Conservation (phyloP, 1,139 yeast species). For the Zygoascus hellenicus region DNA sequence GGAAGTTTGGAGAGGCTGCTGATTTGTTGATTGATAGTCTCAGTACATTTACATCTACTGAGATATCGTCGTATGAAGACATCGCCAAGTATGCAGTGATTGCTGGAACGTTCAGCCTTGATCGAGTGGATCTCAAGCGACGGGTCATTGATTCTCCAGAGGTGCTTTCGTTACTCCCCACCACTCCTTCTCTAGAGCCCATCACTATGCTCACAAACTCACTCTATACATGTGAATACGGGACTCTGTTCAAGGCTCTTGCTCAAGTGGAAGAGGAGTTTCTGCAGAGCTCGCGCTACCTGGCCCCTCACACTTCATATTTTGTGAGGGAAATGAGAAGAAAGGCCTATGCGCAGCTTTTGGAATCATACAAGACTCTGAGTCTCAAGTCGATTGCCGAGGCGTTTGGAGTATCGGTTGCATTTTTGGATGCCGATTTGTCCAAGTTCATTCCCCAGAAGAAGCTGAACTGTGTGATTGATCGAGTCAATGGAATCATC, state of each 20-base stretch:
- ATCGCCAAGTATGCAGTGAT: slow-evolving; percentile 85
- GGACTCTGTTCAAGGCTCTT: slow-evolving; percentile 69
- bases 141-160: slow-evolving; percentile 94
- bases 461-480: slow-evolving; percentile 91
- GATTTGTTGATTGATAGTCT: slow-evolving; percentile 79
- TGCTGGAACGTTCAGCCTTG: slow-evolving; percentile 76
- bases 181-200: slow-evolving; percentile 70
- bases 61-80: slow-evolving; percentile 81
- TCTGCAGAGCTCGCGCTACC: slow-evolving; percentile 66
- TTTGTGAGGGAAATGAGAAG: slow-evolving; percentile 91
- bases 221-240: slow-evolving; percentile 83
- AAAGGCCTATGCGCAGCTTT: slow-evolving; percentile 88
- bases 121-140: slow-evolving; percentile 75
- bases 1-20: slow-evolving; percentile 82
- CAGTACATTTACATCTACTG: slow-evolving; percentile 95
- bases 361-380: slow-evolving; percentile 89
- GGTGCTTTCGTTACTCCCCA: slow-evolving; percentile 71
- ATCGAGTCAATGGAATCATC: slow-evolving; percentile 90
- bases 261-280: slow-evolving; percentile 74
- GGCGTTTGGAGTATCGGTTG: slow-evolving; percentile 82
- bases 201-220: slow-evolving; percentile 80
- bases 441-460: slow-evolving; percentile 90
- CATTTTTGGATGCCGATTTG: slow-evolving; percentile 69
- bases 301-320: slow-evolving; percentile 72
- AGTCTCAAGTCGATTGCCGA: slow-evolving; percentile 90